phyloP scores from a whole-genome alignment of 2,329 filamentous ascomycete species.

The Neonectria faginata region DNA sequence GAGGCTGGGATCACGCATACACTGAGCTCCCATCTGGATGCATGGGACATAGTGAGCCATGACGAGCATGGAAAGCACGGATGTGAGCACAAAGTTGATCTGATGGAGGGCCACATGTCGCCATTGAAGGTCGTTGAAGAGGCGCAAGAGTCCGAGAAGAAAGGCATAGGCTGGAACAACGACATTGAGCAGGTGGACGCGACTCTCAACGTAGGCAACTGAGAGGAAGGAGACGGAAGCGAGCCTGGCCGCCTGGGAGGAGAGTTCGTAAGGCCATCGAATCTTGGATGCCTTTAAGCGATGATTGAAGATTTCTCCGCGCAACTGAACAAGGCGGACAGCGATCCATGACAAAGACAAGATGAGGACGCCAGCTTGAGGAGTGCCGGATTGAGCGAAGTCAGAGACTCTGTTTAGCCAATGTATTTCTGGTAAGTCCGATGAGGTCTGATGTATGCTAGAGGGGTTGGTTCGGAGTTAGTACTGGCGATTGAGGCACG shows the following conservation, averaged over 20 bases:
- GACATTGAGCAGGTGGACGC: constrained; percentile 53
- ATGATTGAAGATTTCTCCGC: constrained; percentile 40
- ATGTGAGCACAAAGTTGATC: constrained; percentile 59
- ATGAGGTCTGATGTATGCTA: constrained; percentile 32
- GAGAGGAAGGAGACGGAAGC: constrained; percentile 55
- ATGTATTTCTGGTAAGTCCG: constrained; percentile 39
- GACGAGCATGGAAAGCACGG: constrained; percentile 52
- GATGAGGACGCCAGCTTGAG: constrained; percentile 53
- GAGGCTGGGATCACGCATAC: constrained; percentile 47
- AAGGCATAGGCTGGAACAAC: constrained; percentile 56
- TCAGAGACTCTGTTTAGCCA: constrained; percentile 56
- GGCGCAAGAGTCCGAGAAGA: constrained; percentile 57
- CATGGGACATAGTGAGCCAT: constrained; percentile 58
- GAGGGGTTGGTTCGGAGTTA: constrained; percentile 22
- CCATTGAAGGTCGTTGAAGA: constrained; percentile 57
- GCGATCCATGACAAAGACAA: constrained; percentile 53
- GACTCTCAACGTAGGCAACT: constrained; percentile 50
- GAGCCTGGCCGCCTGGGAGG: constrained; percentile 55
- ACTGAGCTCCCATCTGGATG: constrained; percentile 52
- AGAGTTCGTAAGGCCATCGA: constrained; percentile 57
- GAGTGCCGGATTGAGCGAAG: constrained; percentile 56
- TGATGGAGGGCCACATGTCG: constrained; percentile 61
- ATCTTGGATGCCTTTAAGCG: constrained; percentile 54
- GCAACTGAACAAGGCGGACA: constrained; percentile 50
- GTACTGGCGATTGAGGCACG: background rate